Evolutionary conservation across 2,329 filamentous ascomycete genomes (phyloP), one percentile per base, ranked within the genome.

Genomic region (Hymenoscyphus fructigenus): DNA sequence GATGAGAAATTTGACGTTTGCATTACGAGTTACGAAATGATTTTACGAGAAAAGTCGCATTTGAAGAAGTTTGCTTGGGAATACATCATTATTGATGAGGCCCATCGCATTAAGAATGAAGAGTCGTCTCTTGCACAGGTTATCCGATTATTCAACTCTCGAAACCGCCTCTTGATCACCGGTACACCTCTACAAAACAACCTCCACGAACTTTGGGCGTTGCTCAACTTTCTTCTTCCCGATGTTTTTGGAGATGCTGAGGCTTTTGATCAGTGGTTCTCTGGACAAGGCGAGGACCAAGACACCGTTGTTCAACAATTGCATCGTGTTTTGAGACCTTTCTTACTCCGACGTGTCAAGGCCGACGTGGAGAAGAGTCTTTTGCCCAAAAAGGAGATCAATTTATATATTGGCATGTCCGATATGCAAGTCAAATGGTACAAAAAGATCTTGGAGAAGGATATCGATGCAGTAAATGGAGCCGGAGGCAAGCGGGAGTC

Each of bases 361-460:
- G 91, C 88, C 69, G 95, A 99, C 77, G 95, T 99, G 4, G 95
- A 99, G 78, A 99, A 99, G 85, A 98, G 94, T 75, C 82, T 99
- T 67, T 80, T 98, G 61, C 95, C 95, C 2, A 99, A 99, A 83
- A 97, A 98, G 78, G 95, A 99, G 77, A 82, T 98, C 74, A 99
- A 99, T 70, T 80, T 99, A 32, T 99, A 98, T 75, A 90, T 99
- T 70, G 95, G 94, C 70, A 97, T 99, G 94, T 93, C 95, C 0
- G 93, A 97, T 65, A 99, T 99, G 95, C 95, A 99, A 77, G 87
- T 97, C 71, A 96, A 95, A 76, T 99, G 95, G 94, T 99, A 99
- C 76, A 91, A 97, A 78, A 98, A 97, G 81, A 99, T 99, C 72
- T 82, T 99, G 2, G 95, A 99, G 75, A 99, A 98, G 80, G 95